Evolutionary conservation across 2,329 filamentous ascomycete genomes (phyloP).

Genomic region (Ascochyta viciae-villosae): DNA sequence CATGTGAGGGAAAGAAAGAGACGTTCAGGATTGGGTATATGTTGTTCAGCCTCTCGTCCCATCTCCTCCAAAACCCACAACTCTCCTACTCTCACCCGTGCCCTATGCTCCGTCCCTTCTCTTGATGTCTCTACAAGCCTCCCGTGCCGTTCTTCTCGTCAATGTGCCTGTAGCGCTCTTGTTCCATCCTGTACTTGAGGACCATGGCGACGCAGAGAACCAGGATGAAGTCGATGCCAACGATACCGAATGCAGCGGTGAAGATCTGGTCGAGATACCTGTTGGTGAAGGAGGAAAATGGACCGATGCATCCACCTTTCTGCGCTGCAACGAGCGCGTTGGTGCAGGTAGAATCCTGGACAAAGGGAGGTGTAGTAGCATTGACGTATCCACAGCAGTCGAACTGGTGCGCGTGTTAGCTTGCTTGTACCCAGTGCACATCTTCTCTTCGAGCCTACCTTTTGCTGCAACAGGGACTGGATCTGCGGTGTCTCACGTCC

Average conservation of each 20-base stretch:
- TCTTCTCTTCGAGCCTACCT: conserved; percentile 57
- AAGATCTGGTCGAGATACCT: conserved; percentile 77
- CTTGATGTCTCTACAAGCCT: conserved; percentile 29
- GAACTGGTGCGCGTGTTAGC: conserved; percentile 61
- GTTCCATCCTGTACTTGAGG: conserved; percentile 81
- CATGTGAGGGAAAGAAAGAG: conserved; percentile 29
- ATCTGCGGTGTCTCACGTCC: conserved; percentile 61
- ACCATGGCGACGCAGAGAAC: conserved; percentile 76
- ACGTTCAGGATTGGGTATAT: conserved; percentile 27
- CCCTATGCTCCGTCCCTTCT: background rate
- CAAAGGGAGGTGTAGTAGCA: conserved; percentile 73
- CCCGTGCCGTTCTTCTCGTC: conserved; percentile 71
- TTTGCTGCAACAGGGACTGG: conserved; percentile 74
- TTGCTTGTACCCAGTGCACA: conserved; percentile 19
- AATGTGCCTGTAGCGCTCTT: conserved; percentile 78
- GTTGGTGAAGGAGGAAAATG: conserved; percentile 74
- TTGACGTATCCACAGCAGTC: conserved; percentile 82
- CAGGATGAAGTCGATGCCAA: conserved; percentile 71
- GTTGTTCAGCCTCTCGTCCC: conserved; percentile 15
- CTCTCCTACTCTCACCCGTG: conserved; percentile 1
- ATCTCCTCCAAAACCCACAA: conserved; percentile 30
- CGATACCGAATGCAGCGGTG: conserved; percentile 80
- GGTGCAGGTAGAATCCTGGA: conserved; percentile 71
- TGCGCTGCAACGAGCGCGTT: conserved; percentile 74
- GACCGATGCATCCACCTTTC: conserved; percentile 71